Percentiles rank a stretch among this genome's conserved stretches.
These are phyloP conservation scores for Pelargonium citronellum DNA, from an alignment of 441 rosid genomes.

Conservation along the genomic window DNA sequence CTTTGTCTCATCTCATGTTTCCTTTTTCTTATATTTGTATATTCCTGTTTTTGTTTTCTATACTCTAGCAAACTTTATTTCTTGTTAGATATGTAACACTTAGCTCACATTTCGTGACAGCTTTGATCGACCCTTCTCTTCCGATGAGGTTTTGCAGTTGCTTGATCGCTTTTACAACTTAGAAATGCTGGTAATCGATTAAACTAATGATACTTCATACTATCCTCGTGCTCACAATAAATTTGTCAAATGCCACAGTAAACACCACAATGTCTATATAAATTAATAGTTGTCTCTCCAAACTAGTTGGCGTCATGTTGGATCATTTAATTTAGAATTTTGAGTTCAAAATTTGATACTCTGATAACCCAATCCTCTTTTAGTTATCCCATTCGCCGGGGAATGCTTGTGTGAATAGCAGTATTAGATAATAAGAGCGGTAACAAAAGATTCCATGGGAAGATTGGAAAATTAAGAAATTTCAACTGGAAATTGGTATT, in stretches of 20 bases:
- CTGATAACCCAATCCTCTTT: too few relatives aligned
- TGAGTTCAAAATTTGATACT: neutral
- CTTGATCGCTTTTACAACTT: constrained; percentile 86
- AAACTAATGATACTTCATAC: neutral
- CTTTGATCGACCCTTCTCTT: constrained; percentile 73
- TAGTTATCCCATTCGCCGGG: too few relatives aligned
- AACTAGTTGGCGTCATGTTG: neutral
- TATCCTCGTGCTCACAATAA: neutral
- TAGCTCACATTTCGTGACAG: constrained; percentile 31
- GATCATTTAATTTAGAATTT: neutral
- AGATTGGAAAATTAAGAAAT: neutral
- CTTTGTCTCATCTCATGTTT: constrained; percentile 10
- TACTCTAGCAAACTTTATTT: constrained; percentile 5
- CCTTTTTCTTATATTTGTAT: too few relatives aligned
- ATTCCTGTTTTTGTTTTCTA: constrained; percentile 1
- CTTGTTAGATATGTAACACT: constrained; percentile 14
- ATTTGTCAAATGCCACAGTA: neutral
- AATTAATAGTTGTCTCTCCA: neutral
- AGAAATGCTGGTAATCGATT: constrained; percentile 69
- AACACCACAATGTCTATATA: neutral
- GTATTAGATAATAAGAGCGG: neutral
- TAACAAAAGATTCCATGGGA: neutral
- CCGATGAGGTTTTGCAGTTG: constrained; percentile 84
- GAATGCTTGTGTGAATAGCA: neutral
- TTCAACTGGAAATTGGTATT: too few relatives aligned